A percentile compares a stretch with the other conserved stretches of the same genome.
Evolutionary conservation across 2,329 filamentous ascomycete species (phyloP).

Genomic region (Stachybotrys chartarum): DNA sequence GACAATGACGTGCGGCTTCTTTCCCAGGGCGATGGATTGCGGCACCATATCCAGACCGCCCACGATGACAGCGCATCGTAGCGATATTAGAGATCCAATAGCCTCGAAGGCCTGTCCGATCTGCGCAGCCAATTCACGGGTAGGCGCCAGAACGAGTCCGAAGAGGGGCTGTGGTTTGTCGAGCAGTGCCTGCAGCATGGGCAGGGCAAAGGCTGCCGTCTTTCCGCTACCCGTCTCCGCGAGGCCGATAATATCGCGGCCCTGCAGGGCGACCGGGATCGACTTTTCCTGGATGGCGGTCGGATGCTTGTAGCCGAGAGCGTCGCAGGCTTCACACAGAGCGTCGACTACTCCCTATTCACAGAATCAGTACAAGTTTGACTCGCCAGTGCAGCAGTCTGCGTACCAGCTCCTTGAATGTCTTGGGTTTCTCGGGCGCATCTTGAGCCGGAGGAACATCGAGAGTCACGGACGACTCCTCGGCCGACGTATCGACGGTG

Average conservation of each 20-base stretch:
- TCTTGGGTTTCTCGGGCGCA: constrained; percentile 37
- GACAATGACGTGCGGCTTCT: constrained; percentile 90
- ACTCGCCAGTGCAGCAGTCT: neutral
- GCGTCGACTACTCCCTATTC: constrained; percentile 71
- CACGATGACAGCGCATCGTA: constrained; percentile 78
- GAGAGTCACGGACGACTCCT: constrained; percentile 26
- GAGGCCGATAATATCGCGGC: constrained; percentile 83
- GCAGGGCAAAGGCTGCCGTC: constrained; percentile 89
- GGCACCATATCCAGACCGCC: constrained; percentile 95
- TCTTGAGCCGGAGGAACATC: constrained; percentile 25
- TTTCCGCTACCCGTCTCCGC: constrained; percentile 96
- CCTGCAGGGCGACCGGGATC: constrained; percentile 72
- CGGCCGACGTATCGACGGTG: constrained; percentile 12
- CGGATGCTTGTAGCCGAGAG: constrained; percentile 74
- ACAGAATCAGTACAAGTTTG: constrained; percentile 7
- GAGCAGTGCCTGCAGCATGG: constrained; percentile 85
- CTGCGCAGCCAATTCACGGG: constrained; percentile 86
- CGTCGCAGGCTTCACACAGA: constrained; percentile 80
- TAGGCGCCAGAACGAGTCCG: constrained; percentile 85
- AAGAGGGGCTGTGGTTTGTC: constrained; percentile 81
- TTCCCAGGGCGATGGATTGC: constrained; percentile 85
- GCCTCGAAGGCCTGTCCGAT: constrained; percentile 85
- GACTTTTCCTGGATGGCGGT: constrained; percentile 85
- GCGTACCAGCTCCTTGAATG: constrained; percentile 57
- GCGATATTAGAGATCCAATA: constrained; percentile 78